A percentile compares a stretch with the other conserved stretches of the same genome.
Conservation (phyloP, 257 asterid species). For the Craterostigma plantagineum region DNA sequence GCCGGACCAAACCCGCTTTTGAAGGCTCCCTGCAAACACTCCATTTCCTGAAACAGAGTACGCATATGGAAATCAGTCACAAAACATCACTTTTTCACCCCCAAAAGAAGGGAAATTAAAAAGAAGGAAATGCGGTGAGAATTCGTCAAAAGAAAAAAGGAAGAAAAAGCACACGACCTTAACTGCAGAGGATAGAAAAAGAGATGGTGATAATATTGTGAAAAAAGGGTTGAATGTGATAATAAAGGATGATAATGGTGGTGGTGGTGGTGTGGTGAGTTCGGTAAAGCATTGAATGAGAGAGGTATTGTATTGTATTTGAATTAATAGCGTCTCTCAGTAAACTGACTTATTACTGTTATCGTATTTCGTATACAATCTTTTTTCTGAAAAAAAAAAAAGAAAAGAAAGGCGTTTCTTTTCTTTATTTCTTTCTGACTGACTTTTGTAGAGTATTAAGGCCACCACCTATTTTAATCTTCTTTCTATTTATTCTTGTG, state of each 20-base stretch:
- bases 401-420: too few relatives aligned
- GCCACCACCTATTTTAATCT: too few relatives aligned
- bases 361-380: too few relatives aligned
- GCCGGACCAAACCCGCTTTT: constrained; percentile 12
- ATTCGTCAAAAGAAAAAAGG: neutral
- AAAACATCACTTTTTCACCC: too few relatives aligned
- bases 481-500: too few relatives aligned
- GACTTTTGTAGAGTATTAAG: too few relatives aligned
- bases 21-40: constrained; percentile 16
- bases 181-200: neutral
- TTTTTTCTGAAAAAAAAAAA: neutral
- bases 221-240: constrained; percentile 22
- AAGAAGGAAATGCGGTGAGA: too few relatives aligned
- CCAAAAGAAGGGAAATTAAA: too few relatives aligned
- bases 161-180: neutral
- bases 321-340: too few relatives aligned
- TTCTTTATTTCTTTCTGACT: too few relatives aligned
- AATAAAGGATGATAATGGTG: constrained; percentile 14
- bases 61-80: neutral
- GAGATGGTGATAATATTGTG: constrained; percentile 9
- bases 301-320: constrained; percentile 3
- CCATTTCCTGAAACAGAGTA: constrained; percentile 31
- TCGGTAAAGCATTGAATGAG: constrained; percentile 68
- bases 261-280: constrained; percentile 34
- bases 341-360: too few relatives aligned